Conservation (phyloP, 2,329 filamentous ascomycete species). For the Exophiala sp. region DNA sequence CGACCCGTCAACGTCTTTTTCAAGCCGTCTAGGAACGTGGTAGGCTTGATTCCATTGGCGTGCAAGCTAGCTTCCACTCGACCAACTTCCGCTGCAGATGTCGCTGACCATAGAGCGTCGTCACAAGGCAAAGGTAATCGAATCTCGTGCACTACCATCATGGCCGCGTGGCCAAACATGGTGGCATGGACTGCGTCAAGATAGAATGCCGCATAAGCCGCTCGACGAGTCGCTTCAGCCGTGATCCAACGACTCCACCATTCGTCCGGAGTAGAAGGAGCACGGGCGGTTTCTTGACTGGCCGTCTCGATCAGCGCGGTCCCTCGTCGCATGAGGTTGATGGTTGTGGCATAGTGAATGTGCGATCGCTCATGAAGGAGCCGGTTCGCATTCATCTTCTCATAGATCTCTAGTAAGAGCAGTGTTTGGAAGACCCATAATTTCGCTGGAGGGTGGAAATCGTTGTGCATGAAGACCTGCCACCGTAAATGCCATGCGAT, state of each 20-base stretch:
- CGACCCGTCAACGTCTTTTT: slow-evolving; percentile 83
- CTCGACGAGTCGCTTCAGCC: slow-evolving; percentile 80
- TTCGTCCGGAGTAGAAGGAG: slow-evolving; percentile 62
- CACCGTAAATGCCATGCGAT: slow-evolving; percentile 85
- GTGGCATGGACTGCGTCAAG: slow-evolving; percentile 93
- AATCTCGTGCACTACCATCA: slow-evolving; percentile 96
- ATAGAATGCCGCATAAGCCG: slow-evolving; percentile 88
- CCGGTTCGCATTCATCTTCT: slow-evolving; percentile 95
- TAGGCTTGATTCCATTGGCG: slow-evolving; percentile 73
- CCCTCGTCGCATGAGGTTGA: slow-evolving; percentile 90
- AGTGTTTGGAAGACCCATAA: slow-evolving; percentile 94
- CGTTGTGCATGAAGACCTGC: slow-evolving; percentile 87
- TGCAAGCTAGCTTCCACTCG: slow-evolving; percentile 73
- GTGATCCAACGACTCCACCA: slow-evolving; percentile 97
- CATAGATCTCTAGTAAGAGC: slow-evolving; percentile 82
- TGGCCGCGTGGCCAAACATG: slow-evolving; percentile 94
- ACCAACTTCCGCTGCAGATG: slow-evolving; percentile 77
- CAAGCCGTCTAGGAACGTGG: slow-evolving; percentile 82
- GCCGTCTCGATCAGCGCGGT: slow-evolving; percentile 58
- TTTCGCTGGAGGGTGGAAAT: slow-evolving; percentile 85
- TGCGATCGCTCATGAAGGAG: slow-evolving; percentile 89
- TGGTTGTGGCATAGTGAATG: slow-evolving; percentile 91
- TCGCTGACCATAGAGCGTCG: slow-evolving; percentile 84
- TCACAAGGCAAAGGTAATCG: slow-evolving; percentile 85
- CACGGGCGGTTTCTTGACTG: slow-evolving; percentile 58